Base-by-base conservation (phyloP, 352 stramenopile species). In the Pythium rhizo-oryzae region DNA sequence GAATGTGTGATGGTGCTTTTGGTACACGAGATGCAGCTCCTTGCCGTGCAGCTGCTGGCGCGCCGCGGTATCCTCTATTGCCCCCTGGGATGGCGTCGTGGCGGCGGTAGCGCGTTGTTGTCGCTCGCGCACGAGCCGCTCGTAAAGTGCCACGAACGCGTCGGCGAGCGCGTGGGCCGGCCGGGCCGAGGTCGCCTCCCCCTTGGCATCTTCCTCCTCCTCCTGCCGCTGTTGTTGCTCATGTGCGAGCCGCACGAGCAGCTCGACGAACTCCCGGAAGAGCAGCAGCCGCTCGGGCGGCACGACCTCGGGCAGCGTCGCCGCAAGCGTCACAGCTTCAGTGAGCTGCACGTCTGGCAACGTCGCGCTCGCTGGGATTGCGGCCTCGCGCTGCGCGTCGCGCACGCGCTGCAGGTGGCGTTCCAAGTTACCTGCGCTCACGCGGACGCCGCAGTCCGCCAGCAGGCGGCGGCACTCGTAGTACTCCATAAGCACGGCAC, bases 211-310 rank as follows among this genome's bases (percentile, higher is more conserved):
- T 1, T 52, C 0, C 47, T 61, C 28, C 44, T 76, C 24, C n/a
- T n/a, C n/a, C 21, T 44, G 37, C 4, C 21, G 65, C 13, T 55
- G 71, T 15, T 79, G 57, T 52, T 76, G 75, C 24, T 69, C 69
- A 25, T 74, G 46, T 19, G 77, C 77, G 13, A 89, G 67, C 11
- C 82, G 79, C 25, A 91, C 77, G n/a, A 91, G 76, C 25, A 91
- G 59, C 62, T 91, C 82, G 8, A 85, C 79, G 56, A 91, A 91
- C 67, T 91, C 82, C 8, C 82, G 78, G 39, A 73, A 89, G 0
- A 89, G 67, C 8, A 91, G 23, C 15, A 86, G 52, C 58, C 83
- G 70, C 18, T n/a, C n/a, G 18, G 56, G 64, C 39, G 56, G 46
- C 8, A 71, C 41, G 28, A 71, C 58, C 41, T 71, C 65, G 15